phyloP scores from a whole-genome alignment of 352 stramenopile genomes.

The Phytophthora chlamydospora region DNA sequence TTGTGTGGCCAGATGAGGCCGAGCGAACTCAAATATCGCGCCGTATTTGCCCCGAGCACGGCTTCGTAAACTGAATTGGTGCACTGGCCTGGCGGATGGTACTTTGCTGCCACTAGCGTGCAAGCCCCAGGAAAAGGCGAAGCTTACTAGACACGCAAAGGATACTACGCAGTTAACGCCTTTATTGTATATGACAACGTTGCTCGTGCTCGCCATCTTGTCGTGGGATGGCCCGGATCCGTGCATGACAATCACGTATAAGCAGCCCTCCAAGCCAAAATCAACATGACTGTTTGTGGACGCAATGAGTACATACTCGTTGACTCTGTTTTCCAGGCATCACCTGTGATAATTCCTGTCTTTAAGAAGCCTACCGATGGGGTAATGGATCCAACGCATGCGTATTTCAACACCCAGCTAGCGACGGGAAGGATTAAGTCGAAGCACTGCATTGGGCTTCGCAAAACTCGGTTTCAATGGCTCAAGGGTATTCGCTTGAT shows the following conservation, averaged over 20 bases:
- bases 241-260: conserved; percentile 7
- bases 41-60: too few relatives aligned
- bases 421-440: too few relatives aligned
- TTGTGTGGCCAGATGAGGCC: too few relatives aligned
- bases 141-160: conserved; percentile 8
- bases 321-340: conserved; percentile 11
- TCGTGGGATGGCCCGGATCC: conserved; percentile 2
- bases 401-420: conserved; percentile 6
- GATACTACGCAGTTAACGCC: conserved; percentile 5
- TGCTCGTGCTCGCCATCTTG: not conserved
- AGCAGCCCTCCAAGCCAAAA: conserved; percentile 1
- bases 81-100: too few relatives aligned
- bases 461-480: conserved; percentile 3
- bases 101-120: too few relatives aligned
- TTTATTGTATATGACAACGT: conserved; percentile 5
- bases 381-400: conserved; percentile 2
- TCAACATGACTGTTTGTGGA: not conserved
- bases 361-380: conserved; percentile 3
- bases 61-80: too few relatives aligned
- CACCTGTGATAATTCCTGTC: conserved; percentile 1
- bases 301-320: conserved; percentile 13
- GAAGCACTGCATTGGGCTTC: conserved; percentile 10
- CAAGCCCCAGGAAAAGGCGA: too few relatives aligned
- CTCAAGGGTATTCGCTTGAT: not conserved
- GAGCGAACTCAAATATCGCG: too few relatives aligned